A percentile compares a stretch with the other conserved stretches of the same genome.
phyloP scores from a whole-genome alignment of 2,329 filamentous ascomycete genomes.

The Nigrograna mackinnonii region DNA sequence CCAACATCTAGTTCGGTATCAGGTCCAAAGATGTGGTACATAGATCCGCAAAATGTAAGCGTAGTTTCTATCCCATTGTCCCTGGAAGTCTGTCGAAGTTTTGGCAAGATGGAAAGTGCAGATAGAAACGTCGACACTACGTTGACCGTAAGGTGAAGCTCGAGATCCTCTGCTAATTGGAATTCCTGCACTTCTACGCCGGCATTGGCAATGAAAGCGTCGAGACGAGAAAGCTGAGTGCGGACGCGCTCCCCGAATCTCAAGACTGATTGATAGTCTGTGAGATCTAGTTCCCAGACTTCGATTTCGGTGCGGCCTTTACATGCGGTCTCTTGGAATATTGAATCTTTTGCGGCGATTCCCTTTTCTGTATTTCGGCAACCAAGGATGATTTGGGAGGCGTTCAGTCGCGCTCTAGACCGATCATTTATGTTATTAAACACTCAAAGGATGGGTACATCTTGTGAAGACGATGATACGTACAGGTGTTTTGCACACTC shows the following conservation, averaged over 20 bases:
- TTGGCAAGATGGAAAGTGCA: conserved; percentile 19
- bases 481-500: conserved; percentile 14
- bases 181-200: conserved; percentile 10
- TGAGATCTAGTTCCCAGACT: conserved; percentile 11
- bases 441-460: too few species aligned
- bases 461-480: conserved; percentile 1
- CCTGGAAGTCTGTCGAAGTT: conserved; percentile 7
- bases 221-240: conserved; percentile 8
- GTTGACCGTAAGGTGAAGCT: conserved; percentile 28
- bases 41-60: conserved; percentile 10
- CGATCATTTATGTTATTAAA: too few species aligned
- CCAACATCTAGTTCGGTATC: conserved; percentile 7
- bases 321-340: conserved; percentile 3
- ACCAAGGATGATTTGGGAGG: neutral
- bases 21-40: conserved; percentile 12
- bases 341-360: conserved; percentile 2
- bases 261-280: conserved; percentile 3
- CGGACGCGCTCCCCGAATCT: conserved; percentile 8
- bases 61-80: conserved; percentile 4
- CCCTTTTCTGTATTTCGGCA: conserved; percentile 1
- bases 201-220: conserved; percentile 16
- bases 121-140: conserved; percentile 23
- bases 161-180: conserved; percentile 20
- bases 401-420: neutral
- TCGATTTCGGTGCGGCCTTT: conserved; percentile 4